phyloP scores from a whole-genome alignment of 108 stramenopile species.

The Schizochytrium sp. region DNA sequence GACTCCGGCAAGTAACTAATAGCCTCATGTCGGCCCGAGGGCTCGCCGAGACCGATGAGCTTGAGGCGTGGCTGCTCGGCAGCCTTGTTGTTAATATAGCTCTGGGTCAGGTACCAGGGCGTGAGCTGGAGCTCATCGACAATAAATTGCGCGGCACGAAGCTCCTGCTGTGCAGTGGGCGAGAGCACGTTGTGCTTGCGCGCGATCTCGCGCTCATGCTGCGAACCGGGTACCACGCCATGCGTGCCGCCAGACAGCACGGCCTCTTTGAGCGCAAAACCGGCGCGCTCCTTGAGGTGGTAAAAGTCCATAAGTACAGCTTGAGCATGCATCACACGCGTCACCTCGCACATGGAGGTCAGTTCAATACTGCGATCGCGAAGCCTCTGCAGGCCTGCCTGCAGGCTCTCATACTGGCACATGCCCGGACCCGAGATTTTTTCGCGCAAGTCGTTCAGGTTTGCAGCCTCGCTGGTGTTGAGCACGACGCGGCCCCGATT shows the following conservation, averaged over 20 bases:
- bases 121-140: constrained; percentile 17
- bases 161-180: background rate
- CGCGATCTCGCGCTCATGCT: background rate
- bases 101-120: background rate
- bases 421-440: background rate
- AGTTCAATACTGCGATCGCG: background rate
- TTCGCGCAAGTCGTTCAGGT: background rate
- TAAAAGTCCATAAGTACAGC: background rate
- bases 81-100: background rate
- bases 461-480: background rate
- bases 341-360: background rate
- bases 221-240: background rate
- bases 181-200: background rate
- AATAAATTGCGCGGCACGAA: background rate
- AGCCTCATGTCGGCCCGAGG: background rate
- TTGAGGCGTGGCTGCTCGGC: constrained; percentile 3
- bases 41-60: constrained; percentile 1
- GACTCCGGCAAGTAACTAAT: background rate
- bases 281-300: background rate
- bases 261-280: background rate
- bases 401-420: constrained; percentile 7
- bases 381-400: background rate
- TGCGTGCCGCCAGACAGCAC: background rate
- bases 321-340: background rate
- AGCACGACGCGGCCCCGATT: background rate